phyloP scores from a whole-genome alignment of 192 early-diverging fungal genomes.

The Coemansia sp. region DNA sequence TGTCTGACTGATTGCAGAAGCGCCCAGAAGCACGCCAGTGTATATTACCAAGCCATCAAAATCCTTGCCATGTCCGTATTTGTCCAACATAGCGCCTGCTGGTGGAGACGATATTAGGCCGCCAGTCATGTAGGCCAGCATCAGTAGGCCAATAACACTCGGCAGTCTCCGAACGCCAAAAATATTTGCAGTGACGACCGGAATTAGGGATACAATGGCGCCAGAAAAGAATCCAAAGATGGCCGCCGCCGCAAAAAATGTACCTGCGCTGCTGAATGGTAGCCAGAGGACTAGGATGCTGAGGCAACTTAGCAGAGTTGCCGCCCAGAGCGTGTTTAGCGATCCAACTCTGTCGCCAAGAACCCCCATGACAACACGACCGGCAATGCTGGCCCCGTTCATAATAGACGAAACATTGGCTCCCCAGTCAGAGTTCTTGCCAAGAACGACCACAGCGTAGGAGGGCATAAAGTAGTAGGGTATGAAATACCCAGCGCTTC shows the following conservation, averaged over 20 bases:
- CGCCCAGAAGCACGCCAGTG: conserved; percentile 19
- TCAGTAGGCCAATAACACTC: conserved; percentile 35
- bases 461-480: conserved; percentile 27
- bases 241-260: conserved; percentile 17
- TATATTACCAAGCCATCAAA: conserved; percentile 32
- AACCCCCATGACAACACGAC: conserved; percentile 26
- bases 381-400: conserved; percentile 29
- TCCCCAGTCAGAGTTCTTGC: conserved; percentile 17
- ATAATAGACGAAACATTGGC: conserved; percentile 36
- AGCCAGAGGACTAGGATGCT: conserved; percentile 37
- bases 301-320: conserved; percentile 17
- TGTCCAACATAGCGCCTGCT: conserved; percentile 33
- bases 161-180: conserved; percentile 34
- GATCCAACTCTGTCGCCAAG: conserved; percentile 23
- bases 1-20: conserved; percentile 1
- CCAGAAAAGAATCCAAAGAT: conserved; percentile 40
- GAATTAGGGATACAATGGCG: conserved; percentile 32
- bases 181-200: conserved; percentile 29
- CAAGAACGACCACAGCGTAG: conserved; percentile 14
- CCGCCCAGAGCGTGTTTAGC: conserved; percentile 21
- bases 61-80: conserved; percentile 13
- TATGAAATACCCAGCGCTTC: conserved; percentile 12
- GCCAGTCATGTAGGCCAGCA: conserved; percentile 23
- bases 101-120: conserved; percentile 28
- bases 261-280: conserved; percentile 21